Base-by-base conservation (phyloP, 129 eudicot genomes). In the Arctium lappa region DNA sequence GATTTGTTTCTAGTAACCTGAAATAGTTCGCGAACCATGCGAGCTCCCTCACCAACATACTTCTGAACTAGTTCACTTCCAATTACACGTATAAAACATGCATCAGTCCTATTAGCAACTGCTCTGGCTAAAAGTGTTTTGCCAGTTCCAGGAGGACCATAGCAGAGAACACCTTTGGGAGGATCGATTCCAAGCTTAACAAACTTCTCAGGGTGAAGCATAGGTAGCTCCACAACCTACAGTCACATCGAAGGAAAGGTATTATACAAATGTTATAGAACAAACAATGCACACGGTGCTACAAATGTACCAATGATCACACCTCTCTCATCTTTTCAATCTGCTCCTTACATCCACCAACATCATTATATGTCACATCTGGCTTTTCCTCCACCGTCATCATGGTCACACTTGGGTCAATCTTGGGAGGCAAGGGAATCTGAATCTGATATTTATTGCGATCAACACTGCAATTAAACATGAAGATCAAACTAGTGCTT, bases 321-420 rank as follows among this genome's bases (percentile, higher is more conserved):
- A 95, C 99, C 97, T 96, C 99, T 88, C 98, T 82, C 99, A 96
- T 93, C 81, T 93, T 96, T 75, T 96, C 99, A 72, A 96, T 96
- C 83, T 96, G 99, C 77, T 96, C 99, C 85, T 96, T 96, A 38
- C 99, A 96, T 75, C 99, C 99, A 73, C 99, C 99, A 63, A 96
- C 99, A 75, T 96, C 99, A 76, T 96, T 93, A 80, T 96, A 96
- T 42, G 99, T 93, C 77, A 96, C 99, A 81, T 96, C 99, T 30
- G 99, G 99, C 80, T 96, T 96, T 85, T 96, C 98, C 80, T 96
- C 99, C 44, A 96, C 99, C 0, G 99, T 96, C 99, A 96, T 96
- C 99, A 96, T 96, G 53, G 99, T 96, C 32, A 96, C 99, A 81
- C 97, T 96, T 74, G 99, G 99, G 85, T 96, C 97, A 84, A 96